Base-by-base conservation (phyloP, 148 eudicot genomes). In the Spergularia bocconei region DNA sequence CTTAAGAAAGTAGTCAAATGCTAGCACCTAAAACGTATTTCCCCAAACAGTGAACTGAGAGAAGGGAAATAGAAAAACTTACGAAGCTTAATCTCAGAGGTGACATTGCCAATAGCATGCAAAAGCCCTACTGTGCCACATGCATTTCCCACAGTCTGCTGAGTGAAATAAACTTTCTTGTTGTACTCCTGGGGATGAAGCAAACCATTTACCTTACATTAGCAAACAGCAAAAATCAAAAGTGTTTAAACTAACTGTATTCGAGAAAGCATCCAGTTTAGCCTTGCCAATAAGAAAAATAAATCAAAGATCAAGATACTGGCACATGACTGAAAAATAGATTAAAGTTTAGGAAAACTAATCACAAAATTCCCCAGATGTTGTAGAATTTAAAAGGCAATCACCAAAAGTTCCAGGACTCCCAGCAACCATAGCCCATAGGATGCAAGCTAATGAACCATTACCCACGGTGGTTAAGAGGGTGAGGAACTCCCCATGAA, bases 121-220 rank as follows among this genome's bases (percentile, higher is more conserved):
- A 92, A 91, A 81, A 95, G 93, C 41, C 99, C 99, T 59, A 95
- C 78, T 15, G 99, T 95, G 59, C 99, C 99, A 77, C 99, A 95
- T 71, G 99, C 99, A 88, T 95, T 95, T 79, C 91, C 99, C 73
- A 95, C 99, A 78, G 99, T 95, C 85, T 95, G 99, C 83, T 88
- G 88, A 93, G 85, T 87, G 81, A 92, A 95, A 75, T 92, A 95
- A 73, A 92, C 93, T 70, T 86, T 85, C 20, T 68, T 69, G 73
- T 71, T 81, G 65, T 77, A 85, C 16, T 82, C 91, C 97, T 95
- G 88, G 69, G 67, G 60, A 77, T 11, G 63, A 14, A 67, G 23
- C 51, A 82, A 67, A 29, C 17, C 63, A 51, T 29, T 29, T 29
- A 29, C 36, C 2, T 29, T 55, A 52, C 38, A 4, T 47, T 55